Evolutionary conservation across 73 alveolate genomes (phyloP), one percentile per base, ranked within the genome.

Genomic region (Paramecium sonneborni): DNA sequence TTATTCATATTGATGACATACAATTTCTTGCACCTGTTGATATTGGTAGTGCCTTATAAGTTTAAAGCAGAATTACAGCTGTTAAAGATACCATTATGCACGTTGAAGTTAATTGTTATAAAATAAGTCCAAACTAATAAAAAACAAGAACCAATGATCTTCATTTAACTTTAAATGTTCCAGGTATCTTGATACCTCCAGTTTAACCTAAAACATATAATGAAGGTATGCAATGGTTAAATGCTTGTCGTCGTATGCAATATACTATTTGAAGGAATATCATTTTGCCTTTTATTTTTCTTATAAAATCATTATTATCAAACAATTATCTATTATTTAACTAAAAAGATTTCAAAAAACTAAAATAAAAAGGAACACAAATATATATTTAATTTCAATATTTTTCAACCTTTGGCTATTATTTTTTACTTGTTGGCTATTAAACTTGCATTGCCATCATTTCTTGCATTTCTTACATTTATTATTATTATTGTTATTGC

Each of bases 11-110:
- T 18, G 56, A 55, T 39, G 93, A 86, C 24, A 52, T 86, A 34
- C 15, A 57, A 62, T 86, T 86, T 39, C 46, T 62, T 20, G 84
- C 84, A 23, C 93, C 93, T 12, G 88, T 86, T 24, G 88, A 86
- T 38, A 62, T 86, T 39, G 93, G 93, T 7, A 35, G 87, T 38
- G 58, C 87, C 34, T 32, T 74, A 38, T 30, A 43, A 9, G 32
- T 32, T 18, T 35, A 28, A n/a, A 30, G 58, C 20, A 74, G 57
- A 74, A 21, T 74, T 9, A 74, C 87, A n/a, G 56, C 39, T 32
- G 87, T 28, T 5, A 35, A 74, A n/a, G 57, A 28, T n/a, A 34
- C 34, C 0, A 38, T 74, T 5, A 35, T 74, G 57, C 57, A 74
- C 3, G 87, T 38, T 11, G 37, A 74, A 34, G 87, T 74, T 74